Evolutionary conservation across 140 eudicot species (phyloP).

Genomic region (Erigeron philadelphicus): DNA sequence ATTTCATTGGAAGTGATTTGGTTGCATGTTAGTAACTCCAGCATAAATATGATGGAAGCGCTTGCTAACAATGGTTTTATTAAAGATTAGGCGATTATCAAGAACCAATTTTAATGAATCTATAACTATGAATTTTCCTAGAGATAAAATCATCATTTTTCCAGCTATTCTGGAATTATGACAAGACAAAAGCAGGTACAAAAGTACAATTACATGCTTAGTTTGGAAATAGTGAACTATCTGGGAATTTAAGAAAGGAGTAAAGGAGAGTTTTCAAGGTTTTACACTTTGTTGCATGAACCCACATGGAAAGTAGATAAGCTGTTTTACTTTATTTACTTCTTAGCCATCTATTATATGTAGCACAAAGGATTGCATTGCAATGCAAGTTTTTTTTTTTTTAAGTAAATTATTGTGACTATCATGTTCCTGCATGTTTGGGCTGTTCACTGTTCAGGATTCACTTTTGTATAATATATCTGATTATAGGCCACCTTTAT

Average conservation of each 20-base stretch:
- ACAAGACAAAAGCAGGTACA: neutral
- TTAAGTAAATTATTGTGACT: constrained; percentile 19
- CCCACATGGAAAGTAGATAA: neutral
- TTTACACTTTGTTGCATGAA: neutral
- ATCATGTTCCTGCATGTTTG: constrained; percentile 17
- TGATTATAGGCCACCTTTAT: constrained; percentile 73
- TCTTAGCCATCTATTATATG: too few relatives aligned
- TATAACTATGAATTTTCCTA: neutral
- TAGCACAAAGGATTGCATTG: too few relatives aligned
- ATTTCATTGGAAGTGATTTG: neutral
- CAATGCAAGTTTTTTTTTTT: neutral
- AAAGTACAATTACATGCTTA: neutral
- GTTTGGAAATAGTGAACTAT: neutral
- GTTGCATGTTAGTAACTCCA: neutral
- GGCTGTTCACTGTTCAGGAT: neutral
- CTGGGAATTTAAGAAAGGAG: neutral
- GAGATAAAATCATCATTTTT: neutral
- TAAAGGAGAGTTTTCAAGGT: neutral
- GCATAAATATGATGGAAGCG: neutral
- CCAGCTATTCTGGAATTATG: neutral
- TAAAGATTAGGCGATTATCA: neutral
- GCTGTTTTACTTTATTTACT: too few relatives aligned
- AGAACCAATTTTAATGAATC: neutral
- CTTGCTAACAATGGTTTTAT: constrained; percentile 7
- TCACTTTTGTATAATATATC: constrained; percentile 14